Base-by-base conservation (phyloP, 768 basidiomycete genomes). In the Harrya chromipes region DNA sequence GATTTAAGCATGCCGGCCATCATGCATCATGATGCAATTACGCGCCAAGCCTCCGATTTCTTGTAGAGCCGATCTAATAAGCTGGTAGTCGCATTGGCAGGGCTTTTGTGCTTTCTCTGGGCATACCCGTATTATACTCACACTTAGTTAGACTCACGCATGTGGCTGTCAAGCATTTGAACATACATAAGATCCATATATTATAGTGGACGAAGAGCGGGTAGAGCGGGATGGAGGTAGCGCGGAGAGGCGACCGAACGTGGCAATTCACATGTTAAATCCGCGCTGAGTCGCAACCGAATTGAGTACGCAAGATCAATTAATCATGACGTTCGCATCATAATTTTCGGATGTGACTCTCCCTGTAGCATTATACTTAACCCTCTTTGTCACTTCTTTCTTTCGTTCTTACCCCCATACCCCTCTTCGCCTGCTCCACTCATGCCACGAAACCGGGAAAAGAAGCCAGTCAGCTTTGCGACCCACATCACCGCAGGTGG, bases 401-500 rank as follows among this genome's bases (percentile, higher is more conserved):
- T 19, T 14, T 20, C 17, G 12, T 24, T 29, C 16, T 35, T 21
- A 40, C 40, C 33, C 29, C 33, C 31, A 40, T 26, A 33, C 43
- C 42, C 43, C 47, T 27, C 39, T 2, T 10, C 7, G 24, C 26
- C 36, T 20, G 31, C 43, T 47, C 21, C 26, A 26, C 46, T 35
- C 35, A 84, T 83, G 82, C 75, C 83, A 53, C 72, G 79, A 57
- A 74, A 72, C 52, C 65, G 70, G 34, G 81, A 79, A 67, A 87
- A 84, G 74, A 88, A 85, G 62, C 84, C 86, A 17, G 84, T 91
- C 10, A 84, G 85, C 29, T 90, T 92, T 59, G 88, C 89, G 16
- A 90, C 82, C 36, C 94, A 99, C 67, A 82, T 97, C 65, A 87
- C 87, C 24, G 97, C 95, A 34, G 97, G 97, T 52, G 97, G 97